Percentiles rank a stretch among this genome's conserved stretches.
phyloP scores from a whole-genome alignment of 2,329 filamentous ascomycete genomes.

The Pleomassaria siparia region DNA sequence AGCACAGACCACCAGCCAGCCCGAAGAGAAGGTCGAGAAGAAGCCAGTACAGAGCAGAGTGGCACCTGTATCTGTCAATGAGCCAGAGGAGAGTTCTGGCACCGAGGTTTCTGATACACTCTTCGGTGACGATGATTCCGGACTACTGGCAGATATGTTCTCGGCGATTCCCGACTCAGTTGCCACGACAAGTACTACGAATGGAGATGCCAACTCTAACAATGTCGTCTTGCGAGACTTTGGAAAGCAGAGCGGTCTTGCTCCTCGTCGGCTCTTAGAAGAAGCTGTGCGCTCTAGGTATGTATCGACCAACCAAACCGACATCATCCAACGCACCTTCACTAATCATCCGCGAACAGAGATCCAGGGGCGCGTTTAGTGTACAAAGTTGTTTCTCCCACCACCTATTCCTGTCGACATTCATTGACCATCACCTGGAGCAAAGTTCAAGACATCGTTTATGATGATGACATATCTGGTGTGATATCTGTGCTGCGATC shows the following conservation, averaged over 20 bases:
- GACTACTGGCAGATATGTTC: constrained; percentile 61
- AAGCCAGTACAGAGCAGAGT: not conserved
- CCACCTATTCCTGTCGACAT: constrained; percentile 74
- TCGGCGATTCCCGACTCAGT: constrained; percentile 45
- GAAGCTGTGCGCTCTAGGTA: constrained; percentile 84
- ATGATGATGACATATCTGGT: constrained; percentile 45
- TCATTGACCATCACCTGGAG: constrained; percentile 76
- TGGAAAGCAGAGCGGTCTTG: constrained; percentile 77
- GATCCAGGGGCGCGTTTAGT: constrained; percentile 69
- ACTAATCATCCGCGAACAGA: constrained; percentile 44
- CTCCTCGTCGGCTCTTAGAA: constrained; percentile 74
- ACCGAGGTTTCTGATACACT: not conserved
- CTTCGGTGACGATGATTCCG: constrained; percentile 57
- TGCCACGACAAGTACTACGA: constrained; percentile 40
- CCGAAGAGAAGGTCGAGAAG: constrained; percentile 4
- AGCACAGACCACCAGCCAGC: not conserved
- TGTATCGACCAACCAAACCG: constrained; percentile 9
- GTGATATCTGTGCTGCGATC: constrained; percentile 50
- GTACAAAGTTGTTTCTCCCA: constrained; percentile 71
- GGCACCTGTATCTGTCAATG: not conserved
- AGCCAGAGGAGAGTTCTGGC: not conserved
- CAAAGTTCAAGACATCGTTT: constrained; percentile 64
- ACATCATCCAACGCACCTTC: not conserved
- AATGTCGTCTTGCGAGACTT: constrained; percentile 75
- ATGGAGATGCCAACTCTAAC: constrained; percentile 39